Percentiles rank a stretch among this genome's conserved stretches.
Conservation (phyloP, 495 filamentous ascomycete genomes). For the Penicillium cosmopolitanum region DNA sequence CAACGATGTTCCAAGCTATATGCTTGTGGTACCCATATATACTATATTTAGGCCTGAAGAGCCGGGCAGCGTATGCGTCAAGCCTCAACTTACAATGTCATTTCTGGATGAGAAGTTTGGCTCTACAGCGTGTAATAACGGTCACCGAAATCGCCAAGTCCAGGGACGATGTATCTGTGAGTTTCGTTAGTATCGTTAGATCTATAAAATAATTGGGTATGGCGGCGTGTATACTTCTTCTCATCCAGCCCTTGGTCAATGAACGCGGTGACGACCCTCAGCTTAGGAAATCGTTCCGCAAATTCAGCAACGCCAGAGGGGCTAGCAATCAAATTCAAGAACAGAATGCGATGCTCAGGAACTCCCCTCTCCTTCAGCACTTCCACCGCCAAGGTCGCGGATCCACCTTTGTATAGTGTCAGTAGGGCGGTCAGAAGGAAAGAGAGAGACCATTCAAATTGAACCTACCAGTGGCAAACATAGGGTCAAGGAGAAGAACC, state of each 20-base stretch:
- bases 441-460: not conserved
- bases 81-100: not conserved
- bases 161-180: constrained; percentile 90
- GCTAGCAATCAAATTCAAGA: constrained; percentile 94
- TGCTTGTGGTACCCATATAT: not conserved
- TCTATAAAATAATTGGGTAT: not conserved
- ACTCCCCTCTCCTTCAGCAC: constrained; percentile 87
- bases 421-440: not conserved
- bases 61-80: not conserved
- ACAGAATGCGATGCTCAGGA: constrained; percentile 91
- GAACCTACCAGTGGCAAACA: constrained; percentile 91
- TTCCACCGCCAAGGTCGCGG: constrained; percentile 94
- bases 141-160: constrained; percentile 95
- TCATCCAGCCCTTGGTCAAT: constrained; percentile 93
- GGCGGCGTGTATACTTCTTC: constrained; percentile 74
- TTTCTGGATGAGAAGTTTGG: not conserved
- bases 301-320: constrained; percentile 90
- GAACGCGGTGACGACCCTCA: constrained; percentile 95
- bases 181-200: constrained; percentile 18
- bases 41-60: not conserved
- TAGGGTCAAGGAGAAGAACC: constrained; percentile 95
- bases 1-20: not conserved
- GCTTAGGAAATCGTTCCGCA: constrained; percentile 86
- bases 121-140: constrained; percentile 88
- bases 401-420: constrained; percentile 66